Evolutionary conservation across 2,329 filamentous ascomycete species (phyloP), one percentile per base, ranked within the genome.

Genomic region (Diplodia sapinea): DNA sequence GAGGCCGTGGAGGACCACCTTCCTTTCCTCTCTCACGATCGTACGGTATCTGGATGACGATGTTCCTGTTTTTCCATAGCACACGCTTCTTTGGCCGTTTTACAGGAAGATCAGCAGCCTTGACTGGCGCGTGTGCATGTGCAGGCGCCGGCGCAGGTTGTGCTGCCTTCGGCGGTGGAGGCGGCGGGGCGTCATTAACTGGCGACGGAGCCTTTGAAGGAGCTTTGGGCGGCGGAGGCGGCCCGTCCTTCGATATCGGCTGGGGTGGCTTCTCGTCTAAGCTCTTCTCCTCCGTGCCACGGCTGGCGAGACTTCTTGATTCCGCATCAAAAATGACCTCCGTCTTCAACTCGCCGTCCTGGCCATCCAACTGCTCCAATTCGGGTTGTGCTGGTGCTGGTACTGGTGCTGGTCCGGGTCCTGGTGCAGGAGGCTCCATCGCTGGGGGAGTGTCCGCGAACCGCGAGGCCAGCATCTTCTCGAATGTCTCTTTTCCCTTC

Each of bases 51-150:
- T 76, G 79, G 33, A 84, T 81, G 59, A 82, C 73, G 68, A 81
- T 82, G 49, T 77, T 80, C 70, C 80, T 82, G 52, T 81, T 80
- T 59, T 79, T 81, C 74, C 82, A 82, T 69, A 78, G 74, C 66
- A 83, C 72, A 69, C 79, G 79, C 73, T 82, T 83, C 69, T 78
- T 81, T 49, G 56, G 65, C 11, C 65, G 40, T 64, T 61, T 66
- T 17, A 50, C 8, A n/a, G 43, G 47, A 12, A 23, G 23, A 7
- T 66, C 64, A 17, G 23, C 36, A 31, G 50, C 49, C 49, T 33
- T 62, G 15, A 33, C 51, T 33, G 31, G 50, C 36, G 47, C 54
- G 8, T 40, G 50, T 8, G 38, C 47, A 15, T 31, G 50, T 13
- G 38, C 38, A n/a, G 51, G 51, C 23, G n/a, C 52, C 2, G 72